Base-by-base conservation (phyloP, 306 rosid species). In the Alnus rubra region DNA sequence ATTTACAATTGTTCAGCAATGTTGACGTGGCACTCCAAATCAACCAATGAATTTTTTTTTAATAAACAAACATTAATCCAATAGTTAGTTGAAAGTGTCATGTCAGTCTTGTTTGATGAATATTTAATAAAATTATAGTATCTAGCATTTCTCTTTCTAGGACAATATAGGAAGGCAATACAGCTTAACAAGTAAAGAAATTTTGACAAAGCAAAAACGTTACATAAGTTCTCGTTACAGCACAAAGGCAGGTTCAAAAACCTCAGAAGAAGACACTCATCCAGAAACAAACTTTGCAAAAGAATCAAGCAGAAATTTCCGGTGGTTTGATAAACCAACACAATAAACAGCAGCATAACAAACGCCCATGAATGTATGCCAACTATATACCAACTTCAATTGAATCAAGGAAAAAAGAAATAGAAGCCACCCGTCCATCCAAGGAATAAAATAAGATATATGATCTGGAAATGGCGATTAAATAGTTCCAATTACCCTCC, bases 401-500 rank as follows among this genome's bases (percentile, higher is more conserved):
- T 76, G 81, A 90, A 85, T 84, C 44, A 77, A 82, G 79, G 77
- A 78, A 85, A 80, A 52, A 75, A 53, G 78, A 83, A 75, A 79
- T 59, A 62, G 84, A 83, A 85, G 76, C 83, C 85, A 75, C 81
- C 50, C 79, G 83, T 54, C 45, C 80, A 81, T 77, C 84, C 87
- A 82, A 84, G 76, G 74, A 80, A 75, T 42, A 15, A 60, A 82
- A 79, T 11, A 82, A 71, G 69, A 56, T 53, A 47, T 77, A 64
- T 54, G 76, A 49, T 75, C 80, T 70, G 60, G 45, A 79, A 85
- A 49, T 63, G 83, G 78, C 76, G 63, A 73, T 8, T 52, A 1
- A 70, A 47, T 15, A 67, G 44, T 69, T 76, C 84, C 80, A 77
- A 60, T 95, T 86, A 95, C 78, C 96, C 99, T 79, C 98, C 99